A percentile compares a stretch with the other conserved stretches of the same genome.
Evolutionary conservation across 768 basidiomycete species (phyloP).

Genomic region (Porphyrellus cyaneotinctus): DNA sequence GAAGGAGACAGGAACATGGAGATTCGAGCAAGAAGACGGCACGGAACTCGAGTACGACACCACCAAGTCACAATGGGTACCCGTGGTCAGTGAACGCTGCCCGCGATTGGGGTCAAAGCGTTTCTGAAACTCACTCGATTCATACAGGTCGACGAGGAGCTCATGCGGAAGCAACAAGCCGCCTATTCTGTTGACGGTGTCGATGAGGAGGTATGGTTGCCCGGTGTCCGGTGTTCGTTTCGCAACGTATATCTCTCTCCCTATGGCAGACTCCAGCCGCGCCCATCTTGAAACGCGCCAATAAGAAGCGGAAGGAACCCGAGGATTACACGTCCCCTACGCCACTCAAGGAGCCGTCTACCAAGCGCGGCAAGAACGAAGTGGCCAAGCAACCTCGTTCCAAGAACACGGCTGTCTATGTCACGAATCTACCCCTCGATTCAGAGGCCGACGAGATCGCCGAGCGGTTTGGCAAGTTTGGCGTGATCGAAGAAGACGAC

Average conservation of each 20-base stretch:
- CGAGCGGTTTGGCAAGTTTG: conserved; percentile 88
- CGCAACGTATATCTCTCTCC: conserved; percentile 20
- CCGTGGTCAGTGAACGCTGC: conserved; percentile 55
- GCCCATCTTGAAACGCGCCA: conserved; percentile 74
- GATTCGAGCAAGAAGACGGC: conserved; percentile 86
- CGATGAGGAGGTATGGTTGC: conserved; percentile 77
- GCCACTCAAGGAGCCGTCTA: conserved; percentile 47
- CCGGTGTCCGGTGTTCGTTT: conserved; percentile 17
- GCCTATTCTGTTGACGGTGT: conserved; percentile 92
- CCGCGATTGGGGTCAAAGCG: neutral
- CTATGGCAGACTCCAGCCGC: conserved; percentile 73
- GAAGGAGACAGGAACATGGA: conserved; percentile 72
- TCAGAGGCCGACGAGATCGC: conserved; percentile 69
- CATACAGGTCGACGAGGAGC: conserved; percentile 78
- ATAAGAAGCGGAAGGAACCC: conserved; percentile 73
- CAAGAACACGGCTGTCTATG: conserved; percentile 91
- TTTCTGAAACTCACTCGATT: neutral
- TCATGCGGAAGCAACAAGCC: conserved; percentile 86
- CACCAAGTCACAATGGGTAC: conserved; percentile 73
- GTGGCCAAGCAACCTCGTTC: conserved; percentile 55
- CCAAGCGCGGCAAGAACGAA: conserved; percentile 65
- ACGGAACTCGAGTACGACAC: conserved; percentile 88
- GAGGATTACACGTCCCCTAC: conserved; percentile 67
- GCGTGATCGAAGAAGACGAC: conserved; percentile 90
- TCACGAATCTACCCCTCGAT: conserved; percentile 78